Conservation (phyloP, 129 eudicot genomes). For the Pittosporum tobira region DNA sequence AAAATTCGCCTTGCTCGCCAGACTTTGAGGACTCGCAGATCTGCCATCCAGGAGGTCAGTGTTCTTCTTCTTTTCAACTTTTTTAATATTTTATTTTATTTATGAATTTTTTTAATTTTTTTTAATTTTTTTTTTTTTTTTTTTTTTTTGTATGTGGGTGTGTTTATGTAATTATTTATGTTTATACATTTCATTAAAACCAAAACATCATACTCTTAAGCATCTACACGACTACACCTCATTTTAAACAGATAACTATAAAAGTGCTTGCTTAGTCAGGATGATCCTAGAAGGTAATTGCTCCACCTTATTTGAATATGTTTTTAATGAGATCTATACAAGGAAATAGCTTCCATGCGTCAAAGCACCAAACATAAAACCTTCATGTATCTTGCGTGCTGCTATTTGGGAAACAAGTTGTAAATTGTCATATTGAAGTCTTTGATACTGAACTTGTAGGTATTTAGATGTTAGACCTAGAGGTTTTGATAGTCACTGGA, state of each 20-base stretch:
- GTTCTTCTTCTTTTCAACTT: not conserved
- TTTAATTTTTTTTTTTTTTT: no score
- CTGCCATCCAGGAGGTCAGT: constrained; percentile 80
- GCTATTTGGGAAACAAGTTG: not conserved
- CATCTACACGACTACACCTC: not conserved
- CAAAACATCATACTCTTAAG: no score
- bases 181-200: no score
- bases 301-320: not conserved
- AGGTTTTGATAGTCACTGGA: constrained; percentile 1
- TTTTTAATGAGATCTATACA: not conserved
- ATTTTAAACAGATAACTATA: not conserved
- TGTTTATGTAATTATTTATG: no score
- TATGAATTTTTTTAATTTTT: no score
- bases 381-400: not conserved
- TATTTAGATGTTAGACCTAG: not conserved
- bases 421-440: not conserved
- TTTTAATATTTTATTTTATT: no score
- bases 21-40: constrained; percentile 77
- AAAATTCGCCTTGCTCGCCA: constrained; percentile 92
- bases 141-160: no score
- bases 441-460: not conserved
- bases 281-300: not conserved
- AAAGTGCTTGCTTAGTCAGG: not conserved
- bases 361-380: not conserved
- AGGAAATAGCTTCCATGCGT: not conserved